phyloP scores from a whole-genome alignment of 129 eudicot genomes.

The carrot (Daucus carota) region DH1_v3.0 NC_030381.2:37168501-37169000 shows the following conservation, averaged over 20 bases:
- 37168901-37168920: not conserved
- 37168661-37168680: slow-evolving; percentile 14
- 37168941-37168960: not conserved
- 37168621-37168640: no score
- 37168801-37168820: slow-evolving; percentile 72
- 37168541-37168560: not conserved
- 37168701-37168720: slow-evolving; percentile 66
- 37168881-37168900: not conserved
- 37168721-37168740: slow-evolving; percentile 74
- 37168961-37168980: not conserved
- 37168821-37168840: slow-evolving; percentile 56
- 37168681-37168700: slow-evolving; percentile 75
- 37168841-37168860: slow-evolving; percentile 94
- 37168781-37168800: slow-evolving; percentile 79
- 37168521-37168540: not conserved
- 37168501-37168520: not conserved
- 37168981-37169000: no score
- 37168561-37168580: not conserved
- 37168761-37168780: slow-evolving; percentile 78
- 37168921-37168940: not conserved
- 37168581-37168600: not conserved
- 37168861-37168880: slow-evolving; percentile 44
- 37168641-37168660: no score
- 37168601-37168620: not conserved
- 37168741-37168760: slow-evolving; percentile 54